Conservation (phyloP, 495 filamentous ascomycete species). For the Trichoderma erinaceum region DNA sequence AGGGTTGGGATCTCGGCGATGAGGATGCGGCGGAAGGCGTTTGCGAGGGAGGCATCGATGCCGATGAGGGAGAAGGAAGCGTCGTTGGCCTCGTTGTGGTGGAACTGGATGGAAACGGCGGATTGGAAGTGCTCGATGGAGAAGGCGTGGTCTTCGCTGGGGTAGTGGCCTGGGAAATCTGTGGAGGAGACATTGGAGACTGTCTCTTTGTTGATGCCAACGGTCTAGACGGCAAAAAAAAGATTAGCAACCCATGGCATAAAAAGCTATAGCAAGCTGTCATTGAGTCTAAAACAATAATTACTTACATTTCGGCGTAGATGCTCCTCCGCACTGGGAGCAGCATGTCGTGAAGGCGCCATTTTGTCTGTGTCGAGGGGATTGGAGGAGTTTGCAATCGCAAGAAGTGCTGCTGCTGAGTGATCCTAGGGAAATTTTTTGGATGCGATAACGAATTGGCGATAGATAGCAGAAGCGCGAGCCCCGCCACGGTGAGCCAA, state of each 20-base stretch:
- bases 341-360: conserved; percentile 30
- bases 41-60: conserved; percentile 86
- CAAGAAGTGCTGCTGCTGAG: not conserved
- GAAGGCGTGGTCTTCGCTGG: conserved; percentile 87
- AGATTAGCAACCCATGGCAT: not conserved
- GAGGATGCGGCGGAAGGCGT: conserved; percentile 95
- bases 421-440: conserved; percentile 12
- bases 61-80: conserved; percentile 86
- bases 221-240: conserved; percentile 50
- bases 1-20: conserved; percentile 91
- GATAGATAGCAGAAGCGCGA: not conserved
- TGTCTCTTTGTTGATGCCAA: conserved; percentile 81
- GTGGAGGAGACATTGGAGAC: conserved; percentile 81
- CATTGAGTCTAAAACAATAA: not conserved
- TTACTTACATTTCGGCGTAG: conserved; percentile 35
- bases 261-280: not conserved
- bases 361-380: conserved; percentile 25
- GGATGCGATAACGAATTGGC: conserved; percentile 6
- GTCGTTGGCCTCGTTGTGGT: conserved; percentile 68
- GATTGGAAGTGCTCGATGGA: conserved; percentile 65
- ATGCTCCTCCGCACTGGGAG: conserved; percentile 34
- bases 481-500: conserved; percentile 9
- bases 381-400: conserved; percentile 18
- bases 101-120: conserved; percentile 68
- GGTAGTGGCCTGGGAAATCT: conserved; percentile 86